These are phyloP conservation scores for Ceratonia siliqua DNA, from an alignment of 306 rosid species.

Conservation along the genomic window DNA sequence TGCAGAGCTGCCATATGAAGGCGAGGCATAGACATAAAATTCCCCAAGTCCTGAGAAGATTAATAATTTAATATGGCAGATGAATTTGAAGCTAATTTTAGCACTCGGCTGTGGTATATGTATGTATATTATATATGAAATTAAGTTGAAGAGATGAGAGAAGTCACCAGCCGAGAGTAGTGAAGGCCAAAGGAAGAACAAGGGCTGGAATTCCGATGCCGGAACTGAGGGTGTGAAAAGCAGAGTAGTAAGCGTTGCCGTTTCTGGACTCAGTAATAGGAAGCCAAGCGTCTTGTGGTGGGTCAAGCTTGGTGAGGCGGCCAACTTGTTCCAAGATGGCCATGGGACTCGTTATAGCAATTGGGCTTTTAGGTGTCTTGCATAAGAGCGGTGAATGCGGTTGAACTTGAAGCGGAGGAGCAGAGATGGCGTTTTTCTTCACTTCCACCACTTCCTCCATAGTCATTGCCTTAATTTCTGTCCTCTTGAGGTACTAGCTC, in stretches of 20 bases:
- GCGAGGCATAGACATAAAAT: slow-evolving; percentile 45
- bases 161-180: slow-evolving; percentile 61
- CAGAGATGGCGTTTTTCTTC: slow-evolving; percentile 19
- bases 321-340: slow-evolving; percentile 69
- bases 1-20: slow-evolving; percentile 75
- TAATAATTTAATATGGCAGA: too few relatives aligned
- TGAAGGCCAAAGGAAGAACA: slow-evolving; percentile 68
- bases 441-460: slow-evolving; percentile 42
- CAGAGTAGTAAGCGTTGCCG: slow-evolving; percentile 69
- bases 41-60: slow-evolving; percentile 82
- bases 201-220: slow-evolving; percentile 80
- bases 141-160: too few relatives aligned
- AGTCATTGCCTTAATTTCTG: not conserved
- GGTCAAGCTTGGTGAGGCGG: slow-evolving; percentile 60
- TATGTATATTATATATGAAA: too few relatives aligned
- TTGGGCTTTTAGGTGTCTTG: too few relatives aligned
- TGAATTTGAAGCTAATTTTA: too few relatives aligned
- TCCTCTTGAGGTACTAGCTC: too few relatives aligned
- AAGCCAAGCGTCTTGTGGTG: slow-evolving; percentile 82
- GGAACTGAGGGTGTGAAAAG: slow-evolving; percentile 61
- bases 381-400: too few relatives aligned
- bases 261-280: slow-evolving; percentile 72
- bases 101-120: too few relatives aligned
- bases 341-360: too few relatives aligned
- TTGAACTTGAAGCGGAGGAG: too few relatives aligned